These are phyloP conservation scores for Nemania abortiva DNA, from an alignment of 2,329 filamentous ascomycete species.

Conservation along the genomic window DNA sequence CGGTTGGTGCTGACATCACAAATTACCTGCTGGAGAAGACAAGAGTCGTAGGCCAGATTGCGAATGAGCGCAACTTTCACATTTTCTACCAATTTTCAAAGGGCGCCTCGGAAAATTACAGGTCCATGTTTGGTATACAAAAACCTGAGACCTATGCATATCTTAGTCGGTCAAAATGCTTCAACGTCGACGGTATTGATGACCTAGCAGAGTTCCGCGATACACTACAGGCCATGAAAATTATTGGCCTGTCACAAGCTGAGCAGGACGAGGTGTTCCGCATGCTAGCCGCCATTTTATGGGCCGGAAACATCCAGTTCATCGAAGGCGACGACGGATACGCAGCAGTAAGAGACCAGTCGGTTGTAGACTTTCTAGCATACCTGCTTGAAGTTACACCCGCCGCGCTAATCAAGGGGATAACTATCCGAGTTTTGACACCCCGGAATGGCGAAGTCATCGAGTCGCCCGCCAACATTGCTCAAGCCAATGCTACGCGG, in stretches of 20 bases:
- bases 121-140: conserved; percentile 90
- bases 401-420: conserved; percentile 82
- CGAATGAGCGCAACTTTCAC: conserved; percentile 97
- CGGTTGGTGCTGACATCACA: conserved; percentile 95
- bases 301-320: conserved; percentile 95
- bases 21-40: conserved; percentile 98
- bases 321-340: conserved; percentile 90
- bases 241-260: conserved; percentile 87
- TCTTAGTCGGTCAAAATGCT: conserved; percentile 93
- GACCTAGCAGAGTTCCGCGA: conserved; percentile 90
- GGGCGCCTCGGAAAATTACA: conserved; percentile 86
- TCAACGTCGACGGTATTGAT: conserved; percentile 93
- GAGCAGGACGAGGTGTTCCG: conserved; percentile 98
- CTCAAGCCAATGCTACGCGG: conserved; percentile 86
- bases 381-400: conserved; percentile 92
- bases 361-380: conserved; percentile 92
- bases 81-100: conserved; percentile 99
- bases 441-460: conserved; percentile 75
- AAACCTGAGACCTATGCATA: conserved; percentile 93
- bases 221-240: conserved; percentile 91
- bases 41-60: conserved; percentile 93
- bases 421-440: conserved; percentile 88
- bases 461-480: conserved; percentile 83
- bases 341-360: conserved; percentile 86
- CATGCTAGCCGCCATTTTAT: conserved; percentile 90